These are phyloP conservation scores for Pseudevernia furfuracea DNA, from an alignment of 495 filamentous ascomycete genomes.

Conservation along the genomic window DNA sequence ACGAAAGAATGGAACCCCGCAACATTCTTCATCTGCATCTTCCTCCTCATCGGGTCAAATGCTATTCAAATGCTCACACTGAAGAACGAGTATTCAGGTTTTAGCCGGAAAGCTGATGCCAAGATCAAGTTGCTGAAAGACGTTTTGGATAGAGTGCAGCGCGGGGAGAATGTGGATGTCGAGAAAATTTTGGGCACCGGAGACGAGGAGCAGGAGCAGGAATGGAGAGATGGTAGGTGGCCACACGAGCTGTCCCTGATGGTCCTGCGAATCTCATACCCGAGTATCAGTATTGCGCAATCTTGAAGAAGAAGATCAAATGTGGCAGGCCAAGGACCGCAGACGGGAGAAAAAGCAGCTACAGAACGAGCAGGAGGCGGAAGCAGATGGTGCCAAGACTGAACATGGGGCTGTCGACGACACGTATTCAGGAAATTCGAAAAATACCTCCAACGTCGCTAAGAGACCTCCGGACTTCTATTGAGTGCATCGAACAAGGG, in stretches of 20 bases:
- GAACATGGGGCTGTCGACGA: neutral
- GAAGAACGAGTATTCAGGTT: slow-evolving; percentile 63
- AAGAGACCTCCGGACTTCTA: slow-evolving; percentile 10
- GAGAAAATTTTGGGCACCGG: slow-evolving; percentile 76
- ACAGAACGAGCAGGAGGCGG: slow-evolving; percentile 24
- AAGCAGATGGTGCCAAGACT: neutral
- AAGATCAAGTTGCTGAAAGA: slow-evolving; percentile 71
- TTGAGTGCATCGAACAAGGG: neutral
- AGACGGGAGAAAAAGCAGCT: slow-evolving; percentile 30
- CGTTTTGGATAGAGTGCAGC: slow-evolving; percentile 72
- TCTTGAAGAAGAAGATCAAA: slow-evolving; percentile 67
- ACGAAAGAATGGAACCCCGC: slow-evolving; percentile 84
- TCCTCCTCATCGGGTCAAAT: slow-evolving; percentile 85
- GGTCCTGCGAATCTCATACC: slow-evolving; percentile 12
- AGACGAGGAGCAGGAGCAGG: slow-evolving; percentile 62
- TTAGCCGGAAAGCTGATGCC: slow-evolving; percentile 66
- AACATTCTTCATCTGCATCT: slow-evolving; percentile 86
- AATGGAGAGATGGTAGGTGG: slow-evolving; percentile 76
- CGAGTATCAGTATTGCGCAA: slow-evolving; percentile 58
- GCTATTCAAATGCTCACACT: slow-evolving; percentile 84
- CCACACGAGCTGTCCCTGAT: neutral
- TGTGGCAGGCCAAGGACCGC: slow-evolving; percentile 44
- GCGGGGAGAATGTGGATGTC: slow-evolving; percentile 85
- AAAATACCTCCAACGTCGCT: neutral
- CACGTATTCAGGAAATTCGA: neutral